Evolutionary conservation across 2,329 filamentous ascomycete genomes (phyloP), one percentile per base, ranked within the genome.

Genomic region (Byssoonygena ceratinophila): DNA sequence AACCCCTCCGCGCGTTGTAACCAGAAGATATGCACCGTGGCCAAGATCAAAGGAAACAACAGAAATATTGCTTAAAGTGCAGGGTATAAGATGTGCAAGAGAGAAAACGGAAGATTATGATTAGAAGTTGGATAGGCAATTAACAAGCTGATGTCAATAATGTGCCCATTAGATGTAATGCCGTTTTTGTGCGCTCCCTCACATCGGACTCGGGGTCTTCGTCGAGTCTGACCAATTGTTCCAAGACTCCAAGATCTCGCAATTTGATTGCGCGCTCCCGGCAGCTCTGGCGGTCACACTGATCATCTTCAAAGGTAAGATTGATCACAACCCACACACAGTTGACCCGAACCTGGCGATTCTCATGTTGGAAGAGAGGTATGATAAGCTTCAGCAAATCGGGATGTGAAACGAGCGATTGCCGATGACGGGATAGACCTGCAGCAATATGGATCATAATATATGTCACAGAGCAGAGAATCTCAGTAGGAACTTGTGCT

Each of bases 361-460:
- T 81, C 40, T 80, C 78, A 67, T 88, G 87, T 43, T 74, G 78
- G 60, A 92, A 85, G 52, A 94, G 82, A 14, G 80, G 79, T 7
- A 84, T 77, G 44, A 95, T 74, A 45, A 84, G 78, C 60, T 79
- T 81, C 55, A 97, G 75, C 3, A 97, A 74, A 11, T 84, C 79
- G 1, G 80, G 84, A 66, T 96, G 89, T 2, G 82, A 76, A 49
- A 94, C 80, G 9, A 94, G 75, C 14, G 87, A 71, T 62, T 90
- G 82, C 52, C 88, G 82, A 67, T 96, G 88, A 27, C 80, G 78
- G 2, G 88, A 82, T 11, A 83, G 75, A 58, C 87, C 87, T 8
- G 90, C 91, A 16, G 89, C 88, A 60, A 97, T 81, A 70, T 97
- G 89, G 12, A 92, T 84, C 46, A 97, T 76, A 53, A 96, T 83